A percentile compares a stretch with the other conserved stretches of the same genome.
Evolutionary conservation across 306 rosid genomes (phyloP).

Genomic region (Neltuma alba): DNA sequence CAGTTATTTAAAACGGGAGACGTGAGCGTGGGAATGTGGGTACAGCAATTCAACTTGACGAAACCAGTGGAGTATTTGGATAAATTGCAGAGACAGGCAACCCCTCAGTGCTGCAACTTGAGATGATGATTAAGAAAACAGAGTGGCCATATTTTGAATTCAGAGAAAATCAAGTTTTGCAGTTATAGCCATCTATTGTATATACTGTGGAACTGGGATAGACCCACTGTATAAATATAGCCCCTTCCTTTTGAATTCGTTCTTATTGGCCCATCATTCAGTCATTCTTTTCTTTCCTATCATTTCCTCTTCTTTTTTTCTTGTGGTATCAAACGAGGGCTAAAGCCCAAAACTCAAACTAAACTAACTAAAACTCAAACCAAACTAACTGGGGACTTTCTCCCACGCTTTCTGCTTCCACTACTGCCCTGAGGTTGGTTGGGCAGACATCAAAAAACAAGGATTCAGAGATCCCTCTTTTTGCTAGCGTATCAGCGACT

Average conservation of each 20-base stretch:
- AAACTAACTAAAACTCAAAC: no score
- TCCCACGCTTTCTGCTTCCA: no score
- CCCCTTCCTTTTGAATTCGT: constrained; percentile 26
- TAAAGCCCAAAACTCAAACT: no score
- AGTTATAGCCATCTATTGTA: constrained; percentile 53
- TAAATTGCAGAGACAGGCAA: constrained; percentile 50
- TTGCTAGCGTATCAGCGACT: no score
- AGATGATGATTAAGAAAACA: constrained; percentile 46
- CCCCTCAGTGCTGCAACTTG: constrained; percentile 84
- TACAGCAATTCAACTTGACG: constrained; percentile 68
- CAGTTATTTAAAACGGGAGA: constrained; percentile 97
- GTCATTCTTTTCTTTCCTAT: no score
- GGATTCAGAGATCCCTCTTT: no score
- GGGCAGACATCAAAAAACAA: no score
- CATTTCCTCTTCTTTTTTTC: no score
- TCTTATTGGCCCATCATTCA: background rate
- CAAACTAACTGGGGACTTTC: no score
- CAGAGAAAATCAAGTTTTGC: constrained; percentile 53
- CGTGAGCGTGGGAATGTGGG: constrained; percentile 98
- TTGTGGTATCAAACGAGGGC: no score
- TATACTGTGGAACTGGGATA: constrained; percentile 45
- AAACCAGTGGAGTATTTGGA: constrained; percentile 67
- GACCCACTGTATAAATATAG: constrained; percentile 47
- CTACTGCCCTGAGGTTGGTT: no score
- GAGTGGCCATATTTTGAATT: constrained; percentile 29